These are phyloP conservation scores for Scleroderma bovista DNA, from an alignment of 768 basidiomycete species.

Conservation along the genomic window DNA sequence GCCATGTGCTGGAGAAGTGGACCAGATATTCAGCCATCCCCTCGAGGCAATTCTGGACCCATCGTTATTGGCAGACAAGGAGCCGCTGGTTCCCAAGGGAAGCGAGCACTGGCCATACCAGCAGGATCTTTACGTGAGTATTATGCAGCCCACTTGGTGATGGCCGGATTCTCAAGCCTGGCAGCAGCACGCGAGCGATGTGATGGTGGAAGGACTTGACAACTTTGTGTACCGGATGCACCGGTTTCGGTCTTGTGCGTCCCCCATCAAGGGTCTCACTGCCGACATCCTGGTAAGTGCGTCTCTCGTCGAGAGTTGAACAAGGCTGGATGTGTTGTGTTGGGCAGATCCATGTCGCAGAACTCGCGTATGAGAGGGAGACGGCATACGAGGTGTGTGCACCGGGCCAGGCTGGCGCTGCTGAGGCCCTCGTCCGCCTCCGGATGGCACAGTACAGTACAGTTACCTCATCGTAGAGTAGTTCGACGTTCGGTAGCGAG, in stretches of 20 bases:
- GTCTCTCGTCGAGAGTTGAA: neutral
- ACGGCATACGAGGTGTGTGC: constrained; percentile 57
- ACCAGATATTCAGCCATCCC: constrained; percentile 75
- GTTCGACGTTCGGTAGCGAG: constrained; percentile 12
- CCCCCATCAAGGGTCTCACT: constrained; percentile 81
- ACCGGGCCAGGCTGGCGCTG: constrained; percentile 37
- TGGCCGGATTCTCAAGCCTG: no score
- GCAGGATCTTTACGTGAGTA: constrained; percentile 66
- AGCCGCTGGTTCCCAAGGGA: constrained; percentile 47
- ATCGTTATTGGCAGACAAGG: constrained; percentile 32
- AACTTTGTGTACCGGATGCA: constrained; percentile 71
- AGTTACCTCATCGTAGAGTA: neutral
- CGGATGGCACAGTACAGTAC: constrained; percentile 19
- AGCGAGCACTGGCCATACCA: constrained; percentile 78
- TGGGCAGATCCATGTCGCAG: constrained; percentile 40
- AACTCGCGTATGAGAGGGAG: constrained; percentile 51
- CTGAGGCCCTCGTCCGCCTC: constrained; percentile 21
- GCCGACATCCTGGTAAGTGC: constrained; percentile 68
- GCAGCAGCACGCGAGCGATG: constrained; percentile 52
- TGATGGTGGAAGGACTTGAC: constrained; percentile 38
- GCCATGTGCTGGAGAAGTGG: constrained; percentile 65
- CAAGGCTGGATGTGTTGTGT: neutral
- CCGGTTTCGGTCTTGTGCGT: constrained; percentile 71
- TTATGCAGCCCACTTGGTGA: neutral
- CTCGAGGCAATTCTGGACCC: constrained; percentile 70